Evolutionary conservation across 2,329 filamentous ascomycete genomes (phyloP).

Genomic region (Blastomyces silverae): DNA sequence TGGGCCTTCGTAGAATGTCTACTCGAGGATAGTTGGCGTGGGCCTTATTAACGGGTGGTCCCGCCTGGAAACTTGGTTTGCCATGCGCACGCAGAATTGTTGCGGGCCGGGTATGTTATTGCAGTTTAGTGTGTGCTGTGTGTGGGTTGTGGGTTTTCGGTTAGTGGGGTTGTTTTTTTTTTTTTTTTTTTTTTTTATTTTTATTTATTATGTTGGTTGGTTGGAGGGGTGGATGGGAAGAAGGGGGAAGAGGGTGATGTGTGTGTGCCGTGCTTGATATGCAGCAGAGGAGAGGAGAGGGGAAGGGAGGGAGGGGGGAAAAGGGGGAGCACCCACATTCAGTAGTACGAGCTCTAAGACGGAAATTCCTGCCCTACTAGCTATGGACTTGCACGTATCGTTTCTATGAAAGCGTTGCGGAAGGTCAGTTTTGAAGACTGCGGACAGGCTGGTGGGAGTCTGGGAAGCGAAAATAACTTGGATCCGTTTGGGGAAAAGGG

Average conservation of each 20-base stretch:
- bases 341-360: not conserved
- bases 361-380: not conserved
- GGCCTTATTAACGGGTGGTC: not conserved
- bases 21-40: no score
- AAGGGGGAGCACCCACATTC: not conserved
- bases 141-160: not conserved
- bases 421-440: not conserved
- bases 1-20: no score
- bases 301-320: no score
- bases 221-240: no score
- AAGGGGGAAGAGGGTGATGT: no score
- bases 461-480: no score
- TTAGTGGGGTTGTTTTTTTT: not conserved
- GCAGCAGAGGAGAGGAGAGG: no score
- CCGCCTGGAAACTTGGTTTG: not conserved
- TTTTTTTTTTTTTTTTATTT: no score
- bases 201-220: not conserved
- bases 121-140: not conserved
- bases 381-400: constrained; percentile 3
- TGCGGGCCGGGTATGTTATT: not conserved
- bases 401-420: not conserved
- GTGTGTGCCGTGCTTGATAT: no score
- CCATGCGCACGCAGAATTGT: not conserved
- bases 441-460: not conserved
- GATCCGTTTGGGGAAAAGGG: not conserved